Base-by-base conservation (phyloP, 768 basidiomycete genomes). In the Ramaria sp. region DNA sequence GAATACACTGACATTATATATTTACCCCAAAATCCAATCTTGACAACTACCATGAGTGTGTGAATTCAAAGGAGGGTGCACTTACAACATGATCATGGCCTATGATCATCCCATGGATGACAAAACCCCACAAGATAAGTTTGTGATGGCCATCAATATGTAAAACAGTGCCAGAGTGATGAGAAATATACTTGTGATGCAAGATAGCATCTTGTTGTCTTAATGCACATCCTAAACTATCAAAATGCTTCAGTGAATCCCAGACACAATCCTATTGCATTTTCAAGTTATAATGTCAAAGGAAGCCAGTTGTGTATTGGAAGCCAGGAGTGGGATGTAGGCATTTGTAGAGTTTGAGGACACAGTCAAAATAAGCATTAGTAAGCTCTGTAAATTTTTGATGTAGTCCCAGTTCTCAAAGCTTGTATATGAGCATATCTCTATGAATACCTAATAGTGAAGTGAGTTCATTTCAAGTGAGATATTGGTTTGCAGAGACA, bases 211-310 rank as follows among this genome's bases (percentile, higher is more conserved):
- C 46, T 17, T 47, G n/a, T 30, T 20, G 12, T 22, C 67, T 60
- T 7, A 68, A 41, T 1, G 67, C 64, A 15, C 62, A 58, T 0
- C 71, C 70, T 10, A 70, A 51, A 3, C 27, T 27, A 27, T 27
- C 27, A 27, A 27, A 2, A 2, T 5, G 5, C 27, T 27, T 27
- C 27, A 27, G 27, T 27, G 27, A 27, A 27, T 27, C 27, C 27
- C 5, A 5, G 2, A 27, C 27, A 27, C 27, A 5, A 58, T 13
- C 63, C 13, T 58, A 20, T 6, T 67, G 65, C 4, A 74, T 42
- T 54, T 68, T 63, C 7, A 71, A 39, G 0, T 63, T 67, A 19
- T 52, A 19, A 2, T 52, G 20, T 7, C 65, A 59, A n/a, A 27
- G 27, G 27, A 27, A 27, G 27, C 27, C 27, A 5, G 27, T 27